Conservation (phyloP, 176 grass and related monocot species). For the bread wheat (Triticum aestivum) region IWGSC_CS_RefSeq_v2.1 NC_057796.1:234086341-234086840, state of each 20-base stretch:
- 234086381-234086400: background rate
- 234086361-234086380: conserved; percentile 6
- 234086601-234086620: conserved; percentile 98
- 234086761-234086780: conserved; percentile 84
- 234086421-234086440: conserved; percentile 35
- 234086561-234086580: conserved; percentile 42
- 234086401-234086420: conserved; percentile 16
- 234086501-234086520: conserved; percentile 19
- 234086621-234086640: conserved; percentile 94
- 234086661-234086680: conserved; percentile 99
- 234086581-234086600: conserved; percentile 90
- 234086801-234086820: conserved; percentile 82
- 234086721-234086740: conserved; percentile 80
- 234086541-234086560: background rate
- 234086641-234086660: conserved; percentile 98
- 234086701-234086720: conserved; percentile 81
- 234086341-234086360: conserved; percentile 34
- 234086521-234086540: background rate
- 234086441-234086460: conserved; percentile 43
- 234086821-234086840: conserved; percentile 89
- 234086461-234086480: conserved; percentile 32
- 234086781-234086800: conserved; percentile 83
- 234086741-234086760: conserved; percentile 98
- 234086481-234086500: conserved; percentile 3
- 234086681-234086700: conserved; percentile 99